phyloP scores from a whole-genome alignment of 768 basidiomycete genomes.

The Lactifluus subvellereus region DNA sequence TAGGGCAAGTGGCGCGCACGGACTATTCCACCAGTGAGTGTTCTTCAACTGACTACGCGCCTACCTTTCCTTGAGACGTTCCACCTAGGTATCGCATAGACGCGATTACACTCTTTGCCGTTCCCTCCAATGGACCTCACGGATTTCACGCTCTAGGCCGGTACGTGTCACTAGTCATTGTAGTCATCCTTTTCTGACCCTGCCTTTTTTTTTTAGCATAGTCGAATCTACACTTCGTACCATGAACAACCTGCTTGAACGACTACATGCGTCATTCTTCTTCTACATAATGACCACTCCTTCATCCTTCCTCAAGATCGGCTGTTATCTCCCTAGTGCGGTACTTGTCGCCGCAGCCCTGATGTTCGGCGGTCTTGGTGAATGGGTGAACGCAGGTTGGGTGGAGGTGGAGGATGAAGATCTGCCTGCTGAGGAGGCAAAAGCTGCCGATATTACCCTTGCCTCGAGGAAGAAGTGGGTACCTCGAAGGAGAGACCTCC shows the following conservation, averaged over 20 bases:
- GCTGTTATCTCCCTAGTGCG: slow-evolving; percentile 82
- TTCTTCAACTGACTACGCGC: not conserved
- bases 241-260: slow-evolving; percentile 89
- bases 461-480: slow-evolving; percentile 34
- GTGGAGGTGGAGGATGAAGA: slow-evolving; percentile 20
- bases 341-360: slow-evolving; percentile 79
- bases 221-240: slow-evolving; percentile 86
- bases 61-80: not conserved
- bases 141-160: slow-evolving; percentile 91
- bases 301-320: slow-evolving; percentile 78
- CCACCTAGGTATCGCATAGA: slow-evolving; percentile 80
- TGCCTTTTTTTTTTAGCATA: slow-evolving; percentile 40
- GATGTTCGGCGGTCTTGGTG: slow-evolving; percentile 74
- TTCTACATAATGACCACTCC: slow-evolving; percentile 78
- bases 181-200: not conserved
- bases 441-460: not conserved
- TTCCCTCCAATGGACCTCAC: slow-evolving; percentile 87
- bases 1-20: slow-evolving; percentile 83
- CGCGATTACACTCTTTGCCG: slow-evolving; percentile 83
- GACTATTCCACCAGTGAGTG: slow-evolving; percentile 75
- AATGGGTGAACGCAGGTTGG: slow-evolving; percentile 70
- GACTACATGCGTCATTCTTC: slow-evolving; percentile 96
- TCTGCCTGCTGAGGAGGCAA: not conserved
- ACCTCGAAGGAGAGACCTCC: slow-evolving; percentile 47
- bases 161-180: slow-evolving; percentile 38